phyloP scores from a whole-genome alignment of 495 filamentous ascomycete genomes.

The Lepidopterella palustris region DNA sequence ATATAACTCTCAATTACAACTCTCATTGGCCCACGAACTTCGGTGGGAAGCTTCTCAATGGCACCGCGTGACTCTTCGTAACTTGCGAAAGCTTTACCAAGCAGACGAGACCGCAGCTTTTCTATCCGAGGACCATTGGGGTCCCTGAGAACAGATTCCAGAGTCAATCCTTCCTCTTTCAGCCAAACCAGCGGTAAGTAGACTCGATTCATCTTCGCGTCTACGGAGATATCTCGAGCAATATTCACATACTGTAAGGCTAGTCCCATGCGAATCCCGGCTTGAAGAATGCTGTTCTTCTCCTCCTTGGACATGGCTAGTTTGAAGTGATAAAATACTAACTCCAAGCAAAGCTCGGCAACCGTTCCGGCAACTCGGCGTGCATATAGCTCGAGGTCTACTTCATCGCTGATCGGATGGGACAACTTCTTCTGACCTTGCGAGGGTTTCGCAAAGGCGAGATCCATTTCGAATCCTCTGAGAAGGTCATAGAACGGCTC shows the following conservation, averaged over 20 bases:
- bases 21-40: conserved; percentile 52
- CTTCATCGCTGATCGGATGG: conserved; percentile 51
- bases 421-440: neutral
- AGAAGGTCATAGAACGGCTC: conserved; percentile 53
- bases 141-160: conserved; percentile 45
- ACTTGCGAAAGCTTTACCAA: conserved; percentile 50
- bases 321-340: conserved; percentile 52
- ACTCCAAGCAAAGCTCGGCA: conserved; percentile 55
- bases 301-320: conserved; percentile 20
- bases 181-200: conserved; percentile 61
- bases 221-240: conserved; percentile 57
- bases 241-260: conserved; percentile 68
- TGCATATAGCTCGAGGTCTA: conserved; percentile 52
- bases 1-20: conserved; percentile 69
- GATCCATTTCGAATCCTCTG: conserved; percentile 56
- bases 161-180: conserved; percentile 46
- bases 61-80: conserved; percentile 45
- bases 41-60: conserved; percentile 51
- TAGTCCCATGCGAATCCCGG: conserved; percentile 56
- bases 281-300: conserved; percentile 31
- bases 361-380: conserved; percentile 60
- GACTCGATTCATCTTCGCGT: conserved; percentile 53
- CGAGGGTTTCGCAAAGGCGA: conserved; percentile 40
- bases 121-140: conserved; percentile 41
- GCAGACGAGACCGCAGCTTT: conserved; percentile 43